These are phyloP conservation scores for Globomyces sp. DNA, from an alignment of 371 early-diverging fungal genomes.

Conservation along the genomic window DNA sequence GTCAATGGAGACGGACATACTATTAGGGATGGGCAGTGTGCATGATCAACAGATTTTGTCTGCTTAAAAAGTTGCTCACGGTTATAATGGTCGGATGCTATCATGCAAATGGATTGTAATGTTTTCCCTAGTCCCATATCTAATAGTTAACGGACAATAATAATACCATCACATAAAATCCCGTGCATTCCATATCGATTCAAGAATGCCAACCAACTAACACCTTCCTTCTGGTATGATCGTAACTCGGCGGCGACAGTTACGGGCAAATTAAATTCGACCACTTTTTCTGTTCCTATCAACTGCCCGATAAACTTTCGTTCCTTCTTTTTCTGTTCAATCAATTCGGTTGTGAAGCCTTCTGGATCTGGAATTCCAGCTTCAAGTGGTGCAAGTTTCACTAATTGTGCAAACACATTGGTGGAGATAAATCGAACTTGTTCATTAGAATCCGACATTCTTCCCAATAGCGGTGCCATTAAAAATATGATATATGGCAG, in stretches of 20 bases:
- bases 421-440: slow-evolving; percentile 84
- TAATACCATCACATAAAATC: slow-evolving; percentile 93
- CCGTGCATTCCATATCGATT: slow-evolving; percentile 95
- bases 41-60: slow-evolving; percentile 65
- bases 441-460: slow-evolving; percentile 96
- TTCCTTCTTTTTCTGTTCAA: slow-evolving; percentile 79
- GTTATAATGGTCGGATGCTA: slow-evolving; percentile 83
- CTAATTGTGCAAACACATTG: slow-evolving; percentile 90
- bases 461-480: slow-evolving; percentile 93
- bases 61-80: slow-evolving; percentile 60
- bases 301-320: slow-evolving; percentile 89
- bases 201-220: slow-evolving; percentile 98
- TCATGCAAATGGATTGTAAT: slow-evolving; percentile 93
- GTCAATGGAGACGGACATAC: slow-evolving; percentile 97
- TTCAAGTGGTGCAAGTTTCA: slow-evolving; percentile 91
- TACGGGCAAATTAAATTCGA: slow-evolving; percentile 83
- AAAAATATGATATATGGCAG: slow-evolving; percentile 94
- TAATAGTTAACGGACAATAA: slow-evolving; percentile 18
- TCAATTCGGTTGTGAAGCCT: slow-evolving; percentile 76
- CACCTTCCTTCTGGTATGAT: slow-evolving; percentile 96
- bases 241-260: slow-evolving; percentile 89
- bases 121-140: slow-evolving; percentile 99
- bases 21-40: slow-evolving; percentile 81
- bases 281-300: slow-evolving; percentile 82
- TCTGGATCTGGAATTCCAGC: slow-evolving; percentile 80